A percentile compares a stretch with the other conserved stretches of the same genome.
Conservation (phyloP, 2,329 filamentous ascomycete species). For the Curvularia eragrostidis region DNA sequence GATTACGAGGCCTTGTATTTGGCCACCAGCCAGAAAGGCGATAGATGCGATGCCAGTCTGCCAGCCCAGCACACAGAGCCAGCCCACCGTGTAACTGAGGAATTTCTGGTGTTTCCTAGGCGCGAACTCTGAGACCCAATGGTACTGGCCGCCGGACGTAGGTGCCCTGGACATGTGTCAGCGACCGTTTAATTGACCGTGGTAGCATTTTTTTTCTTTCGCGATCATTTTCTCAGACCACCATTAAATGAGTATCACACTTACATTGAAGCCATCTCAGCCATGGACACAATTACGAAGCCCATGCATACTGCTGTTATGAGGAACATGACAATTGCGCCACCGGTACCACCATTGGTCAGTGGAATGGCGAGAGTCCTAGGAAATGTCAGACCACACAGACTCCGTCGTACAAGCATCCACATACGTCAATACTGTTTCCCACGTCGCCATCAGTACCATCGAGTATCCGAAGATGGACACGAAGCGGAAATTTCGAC, state of each 20-base stretch:
- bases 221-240: neutral
- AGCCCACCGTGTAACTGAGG: conserved; percentile 42
- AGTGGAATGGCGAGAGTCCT: conserved; percentile 30
- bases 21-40: conserved; percentile 38
- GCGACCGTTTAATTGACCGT: neutral
- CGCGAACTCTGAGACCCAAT: conserved; percentile 41
- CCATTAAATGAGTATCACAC: neutral
- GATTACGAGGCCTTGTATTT: conserved; percentile 44
- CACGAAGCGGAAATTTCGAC: conserved; percentile 36
- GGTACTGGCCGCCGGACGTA: conserved; percentile 39
- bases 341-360: conserved; percentile 37
- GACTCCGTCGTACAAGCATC: too few relatives aligned
- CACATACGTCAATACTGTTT: conserved; percentile 27
- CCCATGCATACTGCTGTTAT: conserved; percentile 31
- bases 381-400: conserved; percentile 1
- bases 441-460: conserved; percentile 41
- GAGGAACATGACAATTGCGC: conserved; percentile 35
- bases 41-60: conserved; percentile 47
- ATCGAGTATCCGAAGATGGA: conserved; percentile 38
- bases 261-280: conserved; percentile 34
- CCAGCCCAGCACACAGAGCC: conserved; percentile 53
- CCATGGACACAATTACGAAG: conserved; percentile 35
- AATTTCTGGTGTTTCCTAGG: conserved; percentile 33
- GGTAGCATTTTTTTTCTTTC: neutral
- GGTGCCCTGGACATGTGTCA: conserved; percentile 28